These are phyloP conservation scores for Dalbergia cochinchinensis DNA, from an alignment of 306 rosid species.

Conservation along the genomic window DNA sequence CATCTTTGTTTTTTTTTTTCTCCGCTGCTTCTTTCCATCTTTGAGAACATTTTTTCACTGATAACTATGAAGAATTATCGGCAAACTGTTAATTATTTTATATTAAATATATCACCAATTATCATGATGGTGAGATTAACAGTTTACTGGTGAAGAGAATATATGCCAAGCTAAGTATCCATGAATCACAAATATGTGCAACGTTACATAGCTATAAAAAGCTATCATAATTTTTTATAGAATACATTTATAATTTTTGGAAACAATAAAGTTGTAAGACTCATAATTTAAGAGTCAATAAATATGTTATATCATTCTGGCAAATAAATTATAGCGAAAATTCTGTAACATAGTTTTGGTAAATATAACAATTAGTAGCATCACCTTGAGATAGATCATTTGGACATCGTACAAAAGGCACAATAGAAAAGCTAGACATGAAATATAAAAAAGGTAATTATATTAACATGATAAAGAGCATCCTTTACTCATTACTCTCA, in stretches of 20 bases:
- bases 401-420: slow-evolving; percentile 38
- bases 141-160: neutral
- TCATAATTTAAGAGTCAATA: too few species aligned
- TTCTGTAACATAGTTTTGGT: too few species aligned
- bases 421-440: neutral
- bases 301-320: too few species aligned
- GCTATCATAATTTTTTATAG: neutral
- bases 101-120: too few species aligned
- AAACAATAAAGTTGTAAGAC: too few species aligned
- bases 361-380: neutral
- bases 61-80: neutral
- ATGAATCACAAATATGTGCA: too few species aligned
- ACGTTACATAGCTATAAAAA: too few species aligned
- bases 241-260: too few species aligned
- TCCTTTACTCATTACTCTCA: slow-evolving; percentile 35
- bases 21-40: neutral
- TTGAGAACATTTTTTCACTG: neutral
- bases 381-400: slow-evolving; percentile 35
- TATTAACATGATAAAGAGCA: slow-evolving; percentile 41
- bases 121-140: neutral
- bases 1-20: too few species aligned
- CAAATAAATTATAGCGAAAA: too few species aligned
- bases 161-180: neutral
- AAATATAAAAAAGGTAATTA: slow-evolving; percentile 19
- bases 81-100: neutral